Conservation (phyloP, 768 basidiomycete genomes). For the Dioszegia aurantiaca region DNA sequence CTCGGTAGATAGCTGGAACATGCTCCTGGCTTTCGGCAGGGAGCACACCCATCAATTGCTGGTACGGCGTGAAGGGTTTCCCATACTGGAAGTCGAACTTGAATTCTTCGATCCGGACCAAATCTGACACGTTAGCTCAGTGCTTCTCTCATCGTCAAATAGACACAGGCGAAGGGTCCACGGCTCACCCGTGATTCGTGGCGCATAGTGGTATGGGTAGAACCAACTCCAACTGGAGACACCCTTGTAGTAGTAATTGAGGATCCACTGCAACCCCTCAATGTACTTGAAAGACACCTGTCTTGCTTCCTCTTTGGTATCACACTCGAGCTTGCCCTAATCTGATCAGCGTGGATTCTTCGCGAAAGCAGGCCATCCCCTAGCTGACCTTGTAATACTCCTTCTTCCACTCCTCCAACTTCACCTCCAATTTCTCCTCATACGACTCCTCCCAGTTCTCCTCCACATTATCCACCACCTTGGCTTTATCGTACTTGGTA, state of each 20-base stretch:
- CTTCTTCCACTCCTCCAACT: slow-evolving; percentile 90
- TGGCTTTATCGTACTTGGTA: slow-evolving; percentile 82
- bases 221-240: slow-evolving; percentile 99
- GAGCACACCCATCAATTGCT: slow-evolving; percentile 97
- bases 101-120: slow-evolving; percentile 68
- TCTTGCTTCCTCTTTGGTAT: slow-evolving; percentile 64
- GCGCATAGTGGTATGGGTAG: slow-evolving; percentile 96
- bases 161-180: too few relatives aligned
- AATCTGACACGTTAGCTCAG: slow-evolving; percentile 54
- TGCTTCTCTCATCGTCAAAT: neutral
- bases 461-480: slow-evolving; percentile 64
- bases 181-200: slow-evolving; percentile 83
- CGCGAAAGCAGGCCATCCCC: neutral
- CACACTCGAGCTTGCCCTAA: slow-evolving; percentile 79
- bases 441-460: slow-evolving; percentile 71
- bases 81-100: slow-evolving; percentile 83
- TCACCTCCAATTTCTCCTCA: slow-evolving; percentile 68
- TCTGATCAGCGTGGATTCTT: slow-evolving; percentile 23
- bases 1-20: slow-evolving; percentile 80
- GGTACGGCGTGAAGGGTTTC: slow-evolving; percentile 83
- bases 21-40: slow-evolving; percentile 85
- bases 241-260: slow-evolving; percentile 97
- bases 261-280: slow-evolving; percentile 96
- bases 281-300: slow-evolving; percentile 75
- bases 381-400: slow-evolving; percentile 73